A percentile compares a stretch with the other conserved stretches of the same genome.
phyloP scores from a whole-genome alignment of 2,329 filamentous ascomycete species.

The Aciculosporium take region DNA sequence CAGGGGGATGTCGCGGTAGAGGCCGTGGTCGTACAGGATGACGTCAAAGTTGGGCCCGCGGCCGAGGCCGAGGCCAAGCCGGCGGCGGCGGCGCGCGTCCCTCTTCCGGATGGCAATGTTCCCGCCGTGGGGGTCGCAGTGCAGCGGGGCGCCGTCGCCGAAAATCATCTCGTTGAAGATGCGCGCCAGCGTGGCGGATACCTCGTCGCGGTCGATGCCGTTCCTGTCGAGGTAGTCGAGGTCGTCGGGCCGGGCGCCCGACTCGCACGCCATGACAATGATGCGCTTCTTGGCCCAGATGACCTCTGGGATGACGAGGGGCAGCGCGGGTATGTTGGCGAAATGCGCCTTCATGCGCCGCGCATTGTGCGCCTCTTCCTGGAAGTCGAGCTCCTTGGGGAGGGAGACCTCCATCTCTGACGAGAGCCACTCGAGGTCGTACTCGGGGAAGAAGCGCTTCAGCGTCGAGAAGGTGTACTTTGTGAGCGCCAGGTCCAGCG shows the following conservation, averaged over 20 bases:
- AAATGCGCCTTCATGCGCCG: slow-evolving; percentile 70
- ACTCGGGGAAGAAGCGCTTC: slow-evolving; percentile 91
- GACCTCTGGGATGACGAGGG: slow-evolving; percentile 77
- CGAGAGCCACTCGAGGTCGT: slow-evolving; percentile 91
- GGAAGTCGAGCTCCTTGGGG: slow-evolving; percentile 84
- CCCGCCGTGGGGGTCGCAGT: slow-evolving; percentile 93
- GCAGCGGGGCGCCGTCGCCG: slow-evolving; percentile 70
- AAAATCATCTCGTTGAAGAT: slow-evolving; percentile 99
- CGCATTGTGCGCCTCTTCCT: slow-evolving; percentile 74
- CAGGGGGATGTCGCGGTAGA: slow-evolving; percentile 84
- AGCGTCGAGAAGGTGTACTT: slow-evolving; percentile 78
- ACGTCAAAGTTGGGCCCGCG: slow-evolving; percentile 72
- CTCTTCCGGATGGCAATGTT: slow-evolving; percentile 89
- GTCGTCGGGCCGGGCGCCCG: slow-evolving; percentile 78
- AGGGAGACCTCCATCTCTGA: slow-evolving; percentile 85
- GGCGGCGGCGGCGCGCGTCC: slow-evolving; percentile 34
- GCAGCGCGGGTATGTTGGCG: slow-evolving; percentile 54
- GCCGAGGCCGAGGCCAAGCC: no score
- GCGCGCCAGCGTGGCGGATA: slow-evolving; percentile 74
- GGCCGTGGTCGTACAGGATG: slow-evolving; percentile 89
- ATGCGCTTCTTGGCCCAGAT: slow-evolving; percentile 82
- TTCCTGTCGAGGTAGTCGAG: slow-evolving; percentile 73
- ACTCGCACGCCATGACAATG: slow-evolving; percentile 87
- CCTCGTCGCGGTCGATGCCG: slow-evolving; percentile 85
- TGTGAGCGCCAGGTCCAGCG: slow-evolving; percentile 74